A percentile compares a stretch with the other conserved stretches of the same genome.
Evolutionary conservation across 441 rosid species (phyloP).

Genomic region (Capsella rubella): DNA sequence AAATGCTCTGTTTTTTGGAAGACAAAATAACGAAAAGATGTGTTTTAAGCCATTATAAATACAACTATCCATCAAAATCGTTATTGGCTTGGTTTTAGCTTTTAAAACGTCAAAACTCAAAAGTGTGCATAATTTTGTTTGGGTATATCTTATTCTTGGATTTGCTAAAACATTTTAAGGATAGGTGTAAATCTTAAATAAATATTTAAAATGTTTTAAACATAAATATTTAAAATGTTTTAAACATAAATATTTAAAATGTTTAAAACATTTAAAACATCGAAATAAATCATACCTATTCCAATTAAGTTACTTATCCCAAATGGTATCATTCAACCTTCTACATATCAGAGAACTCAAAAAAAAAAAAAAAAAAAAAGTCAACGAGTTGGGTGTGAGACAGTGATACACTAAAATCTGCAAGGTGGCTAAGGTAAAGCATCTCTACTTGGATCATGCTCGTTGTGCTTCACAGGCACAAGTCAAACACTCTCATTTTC

Average conservation of each 20-base stretch:
- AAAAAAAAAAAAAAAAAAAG: neutral
- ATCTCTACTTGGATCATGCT: slow-evolving; percentile 22
- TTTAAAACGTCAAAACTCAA: too few relatives aligned
- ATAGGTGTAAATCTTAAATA: too few relatives aligned
- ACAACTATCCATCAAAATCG: too few relatives aligned
- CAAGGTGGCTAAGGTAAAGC: neutral
- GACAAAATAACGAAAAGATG: neutral
- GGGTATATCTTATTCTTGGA: too few relatives aligned
- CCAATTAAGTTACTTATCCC: neutral
- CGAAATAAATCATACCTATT: neutral
- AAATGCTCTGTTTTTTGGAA: neutral
- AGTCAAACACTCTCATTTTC: slow-evolving; percentile 35
- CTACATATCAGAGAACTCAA: neutral
- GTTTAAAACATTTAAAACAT: too few relatives aligned
- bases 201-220: too few relatives aligned
- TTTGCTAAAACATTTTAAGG: too few relatives aligned
- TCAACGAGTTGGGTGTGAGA: slow-evolving; percentile 27
- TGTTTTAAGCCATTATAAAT: neutral
- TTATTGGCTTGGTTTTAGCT: too few relatives aligned
- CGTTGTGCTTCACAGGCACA: slow-evolving; percentile 23
- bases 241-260: too few relatives aligned
- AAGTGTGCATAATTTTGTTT: too few relatives aligned
- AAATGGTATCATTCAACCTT: neutral
- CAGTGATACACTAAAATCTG: slow-evolving; percentile 5
- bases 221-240: too few relatives aligned